phyloP scores from a whole-genome alignment of 768 basidiomycete species.

The Neoboletus brunneissimus region DNA sequence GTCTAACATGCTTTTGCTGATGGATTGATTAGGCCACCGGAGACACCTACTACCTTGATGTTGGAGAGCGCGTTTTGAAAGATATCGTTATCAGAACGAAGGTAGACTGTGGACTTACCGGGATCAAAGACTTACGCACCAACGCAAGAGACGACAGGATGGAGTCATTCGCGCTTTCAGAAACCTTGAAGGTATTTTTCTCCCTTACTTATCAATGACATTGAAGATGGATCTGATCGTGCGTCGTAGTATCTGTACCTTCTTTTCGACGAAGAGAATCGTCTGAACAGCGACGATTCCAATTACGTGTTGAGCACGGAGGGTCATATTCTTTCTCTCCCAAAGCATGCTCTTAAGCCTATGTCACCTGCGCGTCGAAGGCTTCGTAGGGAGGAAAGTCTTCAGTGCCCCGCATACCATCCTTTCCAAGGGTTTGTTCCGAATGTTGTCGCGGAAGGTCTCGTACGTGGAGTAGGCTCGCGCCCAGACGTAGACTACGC shows the following conservation, averaged over 20 bases:
- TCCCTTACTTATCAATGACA: neutral
- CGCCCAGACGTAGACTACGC: conserved; percentile 81
- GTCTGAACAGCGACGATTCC: conserved; percentile 69
- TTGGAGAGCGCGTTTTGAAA: conserved; percentile 78
- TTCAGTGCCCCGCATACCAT: conserved; percentile 73
- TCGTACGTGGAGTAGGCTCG: conserved; percentile 66
- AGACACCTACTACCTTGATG: conserved; percentile 89
- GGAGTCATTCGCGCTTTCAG: conserved; percentile 95
- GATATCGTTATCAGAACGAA: conserved; percentile 74
- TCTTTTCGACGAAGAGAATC: conserved; percentile 84
- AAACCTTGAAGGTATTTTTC: conserved; percentile 77
- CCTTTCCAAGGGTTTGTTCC: conserved; percentile 38
- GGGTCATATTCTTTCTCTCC: conserved; percentile 81
- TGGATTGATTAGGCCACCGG: conserved; percentile 67
- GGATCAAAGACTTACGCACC: conserved; percentile 74
- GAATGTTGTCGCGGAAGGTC: conserved; percentile 38
- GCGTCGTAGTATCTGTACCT: conserved; percentile 79
- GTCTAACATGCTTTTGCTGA: neutral
- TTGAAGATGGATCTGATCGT: neutral
- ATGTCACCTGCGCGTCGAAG: conserved; percentile 57
- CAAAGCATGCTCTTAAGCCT: conserved; percentile 49
- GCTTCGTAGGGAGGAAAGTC: conserved; percentile 58
- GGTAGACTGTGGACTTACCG: conserved; percentile 83
- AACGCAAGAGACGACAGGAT: conserved; percentile 88
- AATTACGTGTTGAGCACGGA: conserved; percentile 95